Evolutionary conservation across 176 grass and related monocot genomes (phyloP), one percentile per base, ranked within the genome.

Genomic region (Aegilops sharonensis): DNA sequence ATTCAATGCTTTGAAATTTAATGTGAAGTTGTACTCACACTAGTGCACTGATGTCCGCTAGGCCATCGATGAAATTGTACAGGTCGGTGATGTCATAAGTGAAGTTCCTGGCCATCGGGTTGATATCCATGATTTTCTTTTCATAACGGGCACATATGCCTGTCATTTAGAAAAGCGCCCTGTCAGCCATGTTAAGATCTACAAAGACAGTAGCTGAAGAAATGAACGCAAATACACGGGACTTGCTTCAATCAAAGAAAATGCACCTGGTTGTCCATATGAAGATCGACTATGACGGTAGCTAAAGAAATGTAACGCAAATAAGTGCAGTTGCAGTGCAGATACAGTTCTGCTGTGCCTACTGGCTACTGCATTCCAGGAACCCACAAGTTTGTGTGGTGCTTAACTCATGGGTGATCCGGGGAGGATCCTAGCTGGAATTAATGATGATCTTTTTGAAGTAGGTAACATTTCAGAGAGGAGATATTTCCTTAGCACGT

Each of bases 71-170:
- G 85, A 90, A 94, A 71, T 94, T 94, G 87, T 89, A 94, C 40
- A 97, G 90, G 86, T 97, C 87, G 8, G 82, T 88, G 64, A 97
- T 93, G 62, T 93, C 95, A 60, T 97, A 97, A 69, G 92, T 94
- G 76, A 93, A 80, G 70, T 93, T 88, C 42, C 86, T 78, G 21
- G 69, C 64, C 78, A 91, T 89, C 20, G 92, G 92, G 39, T 94
- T 97, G 68, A 97, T 81, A 43, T 94, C 85, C 90, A 89, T 92
- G 60, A 97, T 81, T 91, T 97, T 97, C 79, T 83, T 94, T 87
- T 94, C 95, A 67, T 97, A 97, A 74, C 92, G 83, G 25, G 84
- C 86, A n/a, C 92, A 94, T 2, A 97, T 90, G 25, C 90, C 95
- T 97, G 79, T 20, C 81, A 83, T 87, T 89, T 29, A 54, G 84